A percentile compares a stretch with the other conserved stretches of the same genome.
Evolutionary conservation across 2,329 filamentous ascomycete genomes (phyloP).

Genomic region (Aspergillus sp.): DNA sequence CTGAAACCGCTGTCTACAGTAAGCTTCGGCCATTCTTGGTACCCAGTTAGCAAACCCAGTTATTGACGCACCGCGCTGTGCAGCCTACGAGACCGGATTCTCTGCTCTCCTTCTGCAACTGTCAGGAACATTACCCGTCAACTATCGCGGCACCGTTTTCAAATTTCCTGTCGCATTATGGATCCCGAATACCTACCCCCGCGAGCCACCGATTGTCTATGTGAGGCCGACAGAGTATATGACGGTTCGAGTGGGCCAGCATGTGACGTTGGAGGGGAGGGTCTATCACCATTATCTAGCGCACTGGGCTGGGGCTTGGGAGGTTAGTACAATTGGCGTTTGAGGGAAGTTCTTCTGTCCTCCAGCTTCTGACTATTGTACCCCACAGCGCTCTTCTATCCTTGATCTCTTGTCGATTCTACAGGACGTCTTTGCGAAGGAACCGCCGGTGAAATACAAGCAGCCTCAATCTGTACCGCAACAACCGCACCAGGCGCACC

Average conservation of each 20-base stretch:
- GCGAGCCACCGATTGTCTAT: conserved; percentile 81
- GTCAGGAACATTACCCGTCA: conserved; percentile 83
- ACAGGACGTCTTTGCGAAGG: conserved; percentile 86
- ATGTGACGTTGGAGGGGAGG: conserved; percentile 89
- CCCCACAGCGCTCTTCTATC: conserved; percentile 72
- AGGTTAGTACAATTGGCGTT: conserved; percentile 60
- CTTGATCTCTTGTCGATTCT: conserved; percentile 80
- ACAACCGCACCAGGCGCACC: conserved; percentile 29
- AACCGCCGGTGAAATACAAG: conserved; percentile 83
- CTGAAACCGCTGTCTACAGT: conserved; percentile 96
- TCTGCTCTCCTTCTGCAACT: conserved; percentile 85
- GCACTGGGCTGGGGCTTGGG: conserved; percentile 85
- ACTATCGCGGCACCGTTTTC: conserved; percentile 85
- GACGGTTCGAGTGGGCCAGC: conserved; percentile 86
- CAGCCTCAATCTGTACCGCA: conserved; percentile 45
- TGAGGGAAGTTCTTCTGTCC: neutral
- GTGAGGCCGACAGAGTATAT: conserved; percentile 86
- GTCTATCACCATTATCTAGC: conserved; percentile 95
- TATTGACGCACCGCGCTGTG: conserved; percentile 3
- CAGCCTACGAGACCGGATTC: conserved; percentile 84
- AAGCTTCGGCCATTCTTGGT: conserved; percentile 34
- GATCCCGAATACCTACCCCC: conserved; percentile 87
- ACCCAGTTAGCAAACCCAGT: neutral
- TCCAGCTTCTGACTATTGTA: neutral
- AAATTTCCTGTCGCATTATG: conserved; percentile 90